These are phyloP conservation scores for Blastobotrys arbuscula DNA, from an alignment of 1,139 yeast genomes.

Conservation along the genomic window DNA sequence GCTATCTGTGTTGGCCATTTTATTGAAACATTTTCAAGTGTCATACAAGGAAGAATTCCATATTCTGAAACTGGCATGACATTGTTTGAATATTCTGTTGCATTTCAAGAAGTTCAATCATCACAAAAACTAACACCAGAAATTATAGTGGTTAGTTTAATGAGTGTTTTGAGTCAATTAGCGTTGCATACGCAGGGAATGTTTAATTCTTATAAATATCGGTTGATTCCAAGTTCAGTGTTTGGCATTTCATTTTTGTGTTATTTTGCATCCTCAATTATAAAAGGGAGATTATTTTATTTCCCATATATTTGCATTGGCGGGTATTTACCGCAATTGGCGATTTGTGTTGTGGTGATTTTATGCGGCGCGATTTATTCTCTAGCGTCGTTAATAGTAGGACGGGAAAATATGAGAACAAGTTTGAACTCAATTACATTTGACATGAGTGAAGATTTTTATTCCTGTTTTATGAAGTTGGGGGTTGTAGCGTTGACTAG, in stretches of 20 bases:
- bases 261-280: constrained; percentile 41
- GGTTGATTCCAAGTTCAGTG: constrained; percentile 57
- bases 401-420: constrained; percentile 42
- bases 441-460: constrained; percentile 56
- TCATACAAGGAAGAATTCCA: constrained; percentile 54
- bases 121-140: constrained; percentile 49
- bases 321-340: constrained; percentile 58
- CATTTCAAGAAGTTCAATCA: constrained; percentile 65
- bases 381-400: constrained; percentile 50
- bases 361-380: constrained; percentile 48
- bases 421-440: constrained; percentile 31
- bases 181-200: constrained; percentile 55
- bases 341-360: constrained; percentile 45
- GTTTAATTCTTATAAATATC: constrained; percentile 45
- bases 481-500: constrained; percentile 62
- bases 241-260: constrained; percentile 48
- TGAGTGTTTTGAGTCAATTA: constrained; percentile 51
- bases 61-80: constrained; percentile 65
- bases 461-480: constrained; percentile 52
- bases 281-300: constrained; percentile 38
- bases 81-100: constrained; percentile 65
- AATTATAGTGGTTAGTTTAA: constrained; percentile 46
- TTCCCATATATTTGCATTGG: constrained; percentile 53
- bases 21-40: constrained; percentile 63
- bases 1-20: constrained; percentile 59